These are phyloP conservation scores for Claviceps purpurea DNA, from an alignment of 2,329 filamentous ascomycete genomes.

Conservation along the genomic window DNA sequence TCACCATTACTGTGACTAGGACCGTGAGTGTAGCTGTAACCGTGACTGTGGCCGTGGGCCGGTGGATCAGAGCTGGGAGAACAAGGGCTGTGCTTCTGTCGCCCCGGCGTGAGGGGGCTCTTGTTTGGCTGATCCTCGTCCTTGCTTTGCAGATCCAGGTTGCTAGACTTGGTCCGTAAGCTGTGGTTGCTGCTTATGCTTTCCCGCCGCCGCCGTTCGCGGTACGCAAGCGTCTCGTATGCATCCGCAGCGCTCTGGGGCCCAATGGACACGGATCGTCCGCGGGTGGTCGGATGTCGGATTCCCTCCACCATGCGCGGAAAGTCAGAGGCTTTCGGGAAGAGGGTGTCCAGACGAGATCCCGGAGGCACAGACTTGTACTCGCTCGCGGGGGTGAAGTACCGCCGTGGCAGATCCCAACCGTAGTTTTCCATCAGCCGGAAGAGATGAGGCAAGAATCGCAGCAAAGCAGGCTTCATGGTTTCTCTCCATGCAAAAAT, in stretches of 20 bases:
- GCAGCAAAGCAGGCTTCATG: conserved; percentile 74
- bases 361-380: conserved; percentile 69
- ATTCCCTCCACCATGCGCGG: conserved; percentile 72
- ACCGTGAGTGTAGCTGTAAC: too few relatives aligned
- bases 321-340: conserved; percentile 80
- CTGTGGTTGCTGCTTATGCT: conserved; percentile 39
- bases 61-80: conserved; percentile 55
- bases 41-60: conserved; percentile 9
- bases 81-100: conserved; percentile 26
- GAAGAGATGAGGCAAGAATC: conserved; percentile 71
- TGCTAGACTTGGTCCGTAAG: conserved; percentile 29
- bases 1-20: conserved; percentile 61
- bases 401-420: conserved; percentile 69
- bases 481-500: conserved; percentile 84
- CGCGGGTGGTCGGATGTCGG: conserved; percentile 55
- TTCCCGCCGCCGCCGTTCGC: conserved; percentile 50
- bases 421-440: conserved; percentile 70
- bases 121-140: conserved; percentile 25
- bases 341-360: conserved; percentile 65
- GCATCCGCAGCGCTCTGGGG: conserved; percentile 94
- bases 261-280: conserved; percentile 75
- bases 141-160: conserved; percentile 26
- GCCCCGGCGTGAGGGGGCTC: conserved; percentile 29
- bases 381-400: conserved; percentile 82
- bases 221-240: conserved; percentile 87